Conservation (phyloP, 2,329 filamentous ascomycete genomes). For the Polychaeton citri region DNA sequence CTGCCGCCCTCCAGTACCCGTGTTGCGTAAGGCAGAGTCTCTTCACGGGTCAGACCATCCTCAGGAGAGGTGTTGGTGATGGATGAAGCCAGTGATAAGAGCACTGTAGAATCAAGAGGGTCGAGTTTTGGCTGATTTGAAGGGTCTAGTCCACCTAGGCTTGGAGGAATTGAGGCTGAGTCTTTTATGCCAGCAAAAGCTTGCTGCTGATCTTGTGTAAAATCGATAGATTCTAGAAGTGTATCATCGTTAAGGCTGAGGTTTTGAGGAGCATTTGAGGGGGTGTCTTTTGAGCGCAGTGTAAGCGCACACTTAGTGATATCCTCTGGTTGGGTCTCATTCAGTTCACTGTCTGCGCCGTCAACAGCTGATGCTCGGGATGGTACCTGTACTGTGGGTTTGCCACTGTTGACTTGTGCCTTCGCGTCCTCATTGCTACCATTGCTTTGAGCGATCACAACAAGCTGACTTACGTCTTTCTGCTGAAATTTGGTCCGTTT, state of each 20-base stretch:
- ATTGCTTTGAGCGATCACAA: constrained; percentile 74
- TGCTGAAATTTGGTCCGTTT: constrained; percentile 74
- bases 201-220: constrained; percentile 38
- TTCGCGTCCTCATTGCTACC: constrained; percentile 10
- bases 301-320: background rate
- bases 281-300: background rate
- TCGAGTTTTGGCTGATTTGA: constrained; percentile 70
- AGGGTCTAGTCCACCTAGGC: constrained; percentile 54
- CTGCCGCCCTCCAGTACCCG: constrained; percentile 78
- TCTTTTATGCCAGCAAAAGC: constrained; percentile 29
- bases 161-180: constrained; percentile 42
- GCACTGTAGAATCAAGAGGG: constrained; percentile 76
- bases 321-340: background rate
- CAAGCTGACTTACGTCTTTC: constrained; percentile 71
- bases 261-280: constrained; percentile 31
- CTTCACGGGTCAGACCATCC: constrained; percentile 80
- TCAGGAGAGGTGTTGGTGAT: constrained; percentile 79
- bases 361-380: background rate
- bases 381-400: background rate
- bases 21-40: constrained; percentile 81
- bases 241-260: constrained; percentile 85
- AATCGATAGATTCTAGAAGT: constrained; percentile 74
- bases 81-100: constrained; percentile 67
- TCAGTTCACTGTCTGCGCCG: background rate
- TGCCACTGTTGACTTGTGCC: background rate